Evolutionary conservation across 495 filamentous ascomycete genomes (phyloP), one percentile per base, ranked within the genome.

Genomic region (Penicillium cinerascens): DNA sequence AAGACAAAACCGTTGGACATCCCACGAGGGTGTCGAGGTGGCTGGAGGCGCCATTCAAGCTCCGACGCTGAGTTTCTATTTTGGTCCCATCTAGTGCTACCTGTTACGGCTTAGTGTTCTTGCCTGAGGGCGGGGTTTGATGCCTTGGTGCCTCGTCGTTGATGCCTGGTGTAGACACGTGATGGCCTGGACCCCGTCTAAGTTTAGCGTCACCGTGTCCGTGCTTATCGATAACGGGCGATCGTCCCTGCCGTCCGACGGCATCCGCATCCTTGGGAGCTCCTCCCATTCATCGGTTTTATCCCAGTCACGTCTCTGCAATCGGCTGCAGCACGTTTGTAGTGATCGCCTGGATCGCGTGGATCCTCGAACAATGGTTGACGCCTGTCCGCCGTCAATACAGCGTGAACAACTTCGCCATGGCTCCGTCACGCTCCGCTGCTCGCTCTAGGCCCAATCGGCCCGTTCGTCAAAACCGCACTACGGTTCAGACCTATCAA

Each of bases 381-480:
- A 2, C 20, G 20, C 16, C 0, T 40, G 6, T 17, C 26, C 11
- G 9, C n/a, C 2, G 0, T 35, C 11, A 35, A 26, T 2, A 38
- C 27, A 18, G 25, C 16, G 20, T 35, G 20, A 38, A 13, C 27
- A 37, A 18, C 5, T 2, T 23, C 47, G 46, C 23, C 27, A 72
- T 73, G 69, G 61, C 67, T 27, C 48, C 61, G 18, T 54, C 58
- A 2, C 64, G 61, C n/a, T 49, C 61, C 23, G 17, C 29, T 58
- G 46, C 44, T 23, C 55, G 46, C 13, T 26, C 55, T 25, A 66
- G 49, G 33, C 48, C 51, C 22, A 62, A 67, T 42, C 66, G 66
- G 8, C 71, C 74, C n/a, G 45, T 73, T 35, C 72, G 74, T 21
- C 66, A 64, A 17, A 71, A 57, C 55, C 72, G 74, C 51, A 69